Evolutionary conservation across 345 rosid species (phyloP).

Genomic region (Eucalyptus cloeziana): DNA sequence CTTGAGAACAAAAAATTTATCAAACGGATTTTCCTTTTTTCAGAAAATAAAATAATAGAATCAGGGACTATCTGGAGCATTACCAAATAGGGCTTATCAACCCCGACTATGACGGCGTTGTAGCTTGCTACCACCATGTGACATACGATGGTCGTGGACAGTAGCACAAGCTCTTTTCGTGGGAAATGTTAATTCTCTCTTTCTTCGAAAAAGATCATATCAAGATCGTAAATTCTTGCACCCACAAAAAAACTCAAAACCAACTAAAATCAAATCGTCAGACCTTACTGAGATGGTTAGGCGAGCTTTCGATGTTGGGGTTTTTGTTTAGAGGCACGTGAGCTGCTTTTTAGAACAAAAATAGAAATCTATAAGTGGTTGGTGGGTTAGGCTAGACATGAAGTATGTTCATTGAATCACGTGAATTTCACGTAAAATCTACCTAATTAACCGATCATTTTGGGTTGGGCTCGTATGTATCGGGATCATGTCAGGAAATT

Average conservation of each 20-base stretch:
- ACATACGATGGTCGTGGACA: background rate
- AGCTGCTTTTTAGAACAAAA: background rate
- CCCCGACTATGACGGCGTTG: background rate
- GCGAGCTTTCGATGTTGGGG: background rate
- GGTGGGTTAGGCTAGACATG: background rate
- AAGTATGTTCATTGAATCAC: background rate
- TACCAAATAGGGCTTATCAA: accelerated
- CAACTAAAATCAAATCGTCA: background rate
- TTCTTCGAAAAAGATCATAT: background rate
- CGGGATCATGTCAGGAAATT: accelerated
- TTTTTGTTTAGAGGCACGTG: background rate
- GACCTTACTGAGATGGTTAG: background rate
- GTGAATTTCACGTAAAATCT: no score
- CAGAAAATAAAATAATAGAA: accelerated
- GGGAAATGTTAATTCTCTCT: background rate
- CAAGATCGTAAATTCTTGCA: background rate
- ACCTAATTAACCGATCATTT: no score
- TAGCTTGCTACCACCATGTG: background rate
- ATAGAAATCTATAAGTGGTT: background rate
- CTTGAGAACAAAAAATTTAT: accelerated
- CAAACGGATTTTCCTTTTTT: accelerated
- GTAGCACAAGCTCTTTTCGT: background rate
- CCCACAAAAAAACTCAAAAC: background rate
- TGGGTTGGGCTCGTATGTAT: no score
- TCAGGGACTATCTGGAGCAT: accelerated